Evolutionary conservation across 2,329 filamentous ascomycete genomes (phyloP).

Genomic region (Beauveria medogensis): DNA sequence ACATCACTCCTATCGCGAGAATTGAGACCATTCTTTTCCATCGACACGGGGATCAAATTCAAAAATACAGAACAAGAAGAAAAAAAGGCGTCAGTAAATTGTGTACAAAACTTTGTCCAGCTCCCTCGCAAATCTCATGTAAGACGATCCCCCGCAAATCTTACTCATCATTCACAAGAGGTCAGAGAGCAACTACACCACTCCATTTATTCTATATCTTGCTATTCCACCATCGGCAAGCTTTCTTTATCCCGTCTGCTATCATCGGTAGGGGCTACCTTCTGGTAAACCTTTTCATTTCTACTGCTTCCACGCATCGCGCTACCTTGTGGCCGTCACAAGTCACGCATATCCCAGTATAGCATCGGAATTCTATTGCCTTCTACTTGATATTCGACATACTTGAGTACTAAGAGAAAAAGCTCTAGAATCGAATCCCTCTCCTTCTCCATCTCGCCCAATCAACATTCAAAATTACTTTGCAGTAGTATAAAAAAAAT

Average conservation of each 20-base stretch:
- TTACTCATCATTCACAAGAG: not conserved
- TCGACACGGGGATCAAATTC: too few species aligned
- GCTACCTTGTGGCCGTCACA: too few species aligned
- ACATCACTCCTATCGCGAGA: too few species aligned
- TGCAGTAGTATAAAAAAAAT: conserved; percentile 2
- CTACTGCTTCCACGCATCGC: not conserved
- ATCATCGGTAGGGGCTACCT: too few species aligned
- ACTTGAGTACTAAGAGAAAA: not conserved
- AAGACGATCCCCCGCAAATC: not conserved
- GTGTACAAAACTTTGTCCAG: too few species aligned
- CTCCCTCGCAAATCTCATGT: not conserved
- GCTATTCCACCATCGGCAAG: too few species aligned
- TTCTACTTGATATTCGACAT: not conserved
- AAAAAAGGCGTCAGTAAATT: too few species aligned
- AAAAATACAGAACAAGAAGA: too few species aligned
- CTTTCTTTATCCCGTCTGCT: too few species aligned
- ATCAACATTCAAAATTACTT: not conserved
- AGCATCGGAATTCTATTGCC: not conserved
- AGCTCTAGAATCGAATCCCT: not conserved
- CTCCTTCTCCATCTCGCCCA: not conserved
- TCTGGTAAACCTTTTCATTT: not conserved
- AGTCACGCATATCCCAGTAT: not conserved
- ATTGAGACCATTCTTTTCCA: too few species aligned
- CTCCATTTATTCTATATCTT: not conserved
- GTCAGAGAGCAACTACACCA: not conserved